Base-by-base conservation (phyloP, 2,329 filamentous ascomycete genomes). In the Leptographium lundbergii region DNA sequence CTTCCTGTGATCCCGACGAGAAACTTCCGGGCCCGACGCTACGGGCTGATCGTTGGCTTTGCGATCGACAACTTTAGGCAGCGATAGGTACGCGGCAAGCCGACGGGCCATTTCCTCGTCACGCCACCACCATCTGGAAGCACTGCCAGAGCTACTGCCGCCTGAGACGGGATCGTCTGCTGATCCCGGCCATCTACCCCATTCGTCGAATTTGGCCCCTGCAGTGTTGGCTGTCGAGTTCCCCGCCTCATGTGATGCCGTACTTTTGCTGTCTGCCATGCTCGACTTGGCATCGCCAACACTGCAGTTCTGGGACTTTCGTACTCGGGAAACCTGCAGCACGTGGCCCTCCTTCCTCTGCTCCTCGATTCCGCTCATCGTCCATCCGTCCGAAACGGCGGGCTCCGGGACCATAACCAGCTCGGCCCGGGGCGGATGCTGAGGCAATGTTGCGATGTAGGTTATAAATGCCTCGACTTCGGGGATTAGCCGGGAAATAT, bases 41-140 rank as follows among this genome's bases (percentile, higher is more conserved):
- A 19, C 13, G 4, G 50, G 27, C 17, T 2, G 50, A 14, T 27
- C 6, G 25, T 22, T 22, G 13, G 45, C n/a, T 2, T 50, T 51
- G 25, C 9, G 13, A 7, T 25, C 55, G 19, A 9, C 55, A 5
- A 27, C 7, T 17, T 6, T 51, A 14, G 48, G 48, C 60, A 25
- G 48, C 60, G 74, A 72, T 3, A 81, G 65, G 57, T 74, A 71
- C 4, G 63, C 67, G 13, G 77, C 77, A 13, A 81, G 65, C 0
- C 78, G 73, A 9, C 61, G 62, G 0, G 78, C 77, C 72, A 77
- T 72, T 2, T 65, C 67, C 59, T 76, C 76, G 54, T 81, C 75
- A 1, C 62, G 63, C 73, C 76, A 81, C 77, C 77, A 81, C 59
- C 74, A 70, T 3, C 61, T 60, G 3, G 54, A 39, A 27, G 58